phyloP scores from a whole-genome alignment of 2,329 filamentous ascomycete genomes.

The Scedosporium dehoogii region DNA sequence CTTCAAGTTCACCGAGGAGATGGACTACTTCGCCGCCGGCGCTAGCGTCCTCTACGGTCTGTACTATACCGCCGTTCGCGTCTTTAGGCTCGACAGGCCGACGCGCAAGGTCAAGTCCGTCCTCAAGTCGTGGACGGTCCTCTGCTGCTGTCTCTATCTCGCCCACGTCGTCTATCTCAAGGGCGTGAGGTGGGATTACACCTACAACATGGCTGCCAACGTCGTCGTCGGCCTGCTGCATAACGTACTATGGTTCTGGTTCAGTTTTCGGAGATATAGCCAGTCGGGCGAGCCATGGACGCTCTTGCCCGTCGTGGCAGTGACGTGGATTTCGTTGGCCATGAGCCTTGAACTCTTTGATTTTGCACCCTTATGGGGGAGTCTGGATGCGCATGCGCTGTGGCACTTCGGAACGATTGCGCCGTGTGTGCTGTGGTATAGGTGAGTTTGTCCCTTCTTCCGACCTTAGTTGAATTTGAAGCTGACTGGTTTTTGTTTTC shows the following conservation, averaged over 20 bases:
- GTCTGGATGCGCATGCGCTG: constrained; percentile 85
- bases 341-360: constrained; percentile 96
- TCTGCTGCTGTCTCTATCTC: constrained; percentile 63
- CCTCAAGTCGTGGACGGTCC: constrained; percentile 62
- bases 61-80: constrained; percentile 72
- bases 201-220: constrained; percentile 96
- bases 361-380: constrained; percentile 74
- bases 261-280: constrained; percentile 65
- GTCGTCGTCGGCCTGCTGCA: constrained; percentile 70
- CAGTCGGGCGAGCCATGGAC: constrained; percentile 69
- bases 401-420: constrained; percentile 93
- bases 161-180: constrained; percentile 77
- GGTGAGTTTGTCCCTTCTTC: constrained; percentile 48
- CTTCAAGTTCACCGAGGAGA: constrained; percentile 74
- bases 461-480: not conserved
- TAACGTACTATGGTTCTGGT: constrained; percentile 78
- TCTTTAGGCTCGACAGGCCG: constrained; percentile 68
- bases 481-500: not conserved
- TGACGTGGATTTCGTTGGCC: constrained; percentile 81
- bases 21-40: constrained; percentile 94
- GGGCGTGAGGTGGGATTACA: constrained; percentile 85
- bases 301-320: constrained; percentile 80
- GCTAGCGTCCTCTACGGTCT: constrained; percentile 84
- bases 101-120: constrained; percentile 33
- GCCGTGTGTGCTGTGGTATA: constrained; percentile 87